Base-by-base conservation (phyloP, 768 basidiomycete genomes). In the Tremella yokohamensis region DNA sequence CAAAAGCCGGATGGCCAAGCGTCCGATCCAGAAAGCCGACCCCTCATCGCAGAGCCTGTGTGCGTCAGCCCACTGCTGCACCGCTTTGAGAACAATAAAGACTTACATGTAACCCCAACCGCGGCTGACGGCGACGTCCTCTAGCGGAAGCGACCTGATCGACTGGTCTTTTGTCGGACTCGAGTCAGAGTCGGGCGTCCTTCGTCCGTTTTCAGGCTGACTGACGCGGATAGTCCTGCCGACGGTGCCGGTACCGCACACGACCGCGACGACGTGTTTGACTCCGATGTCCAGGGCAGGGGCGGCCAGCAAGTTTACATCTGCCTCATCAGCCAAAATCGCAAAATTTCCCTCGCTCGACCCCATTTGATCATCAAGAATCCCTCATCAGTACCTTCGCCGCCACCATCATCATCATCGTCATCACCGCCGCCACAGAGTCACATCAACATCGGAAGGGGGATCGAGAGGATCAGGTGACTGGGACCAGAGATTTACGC, bases 61-160 rank as follows among this genome's bases (percentile, higher is more conserved):
- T 12, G 25, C 34, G 18, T 52, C 26, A 52, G 57, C 40, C 9
- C n/a, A 19, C 34, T 6, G 29, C 12, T 48, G 51, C 34, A 11
- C 15, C 49, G 9, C 38, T 42, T 15, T 16, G 4, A 22, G 26
- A 37, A 39, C 22, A 52, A 9, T 4, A 8, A 22, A 3, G 8
- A 60, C 72, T 61, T 22, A 76, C 75, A 74, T 25, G 56, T 65
- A 70, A 0, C 75, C 75, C 71, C 72, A 73, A 1, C 75, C 75
- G 34, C 71, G 55, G 2, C 53, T 57, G 0, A 70, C 38, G 1
- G 58, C 75, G 0, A 69, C 61, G 34, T 69, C 61, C 12, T 63
- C 58, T 9, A 74, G 48, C 15, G 66, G 68, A 24, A 54, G 15
- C 8, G 20, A 50, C 48, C 42, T 37, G 9, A 56, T 40, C 15